Conservation (phyloP, 345 rosid genomes). For the Gossypium australe region DNA sequence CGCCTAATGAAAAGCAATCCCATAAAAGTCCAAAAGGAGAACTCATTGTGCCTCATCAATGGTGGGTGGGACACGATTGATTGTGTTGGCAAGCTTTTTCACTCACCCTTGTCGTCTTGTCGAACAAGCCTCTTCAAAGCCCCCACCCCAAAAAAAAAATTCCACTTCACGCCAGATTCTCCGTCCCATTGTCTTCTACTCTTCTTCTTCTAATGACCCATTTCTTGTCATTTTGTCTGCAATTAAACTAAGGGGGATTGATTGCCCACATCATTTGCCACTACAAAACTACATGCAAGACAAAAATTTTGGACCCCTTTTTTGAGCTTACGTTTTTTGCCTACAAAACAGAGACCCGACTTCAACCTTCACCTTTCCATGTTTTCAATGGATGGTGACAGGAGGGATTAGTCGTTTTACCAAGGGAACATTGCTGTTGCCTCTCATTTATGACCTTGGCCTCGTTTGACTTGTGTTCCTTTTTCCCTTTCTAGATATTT, state of each 20-base stretch:
- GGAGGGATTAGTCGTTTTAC: conserved; percentile 6
- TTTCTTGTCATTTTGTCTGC: conserved; percentile 21
- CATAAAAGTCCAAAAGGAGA: conserved; percentile 56
- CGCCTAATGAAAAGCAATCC: conserved; percentile 55
- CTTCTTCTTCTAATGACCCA: conserved; percentile 8
- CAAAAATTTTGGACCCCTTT: conserved; percentile 22
- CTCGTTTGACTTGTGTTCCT: conserved; percentile 12
- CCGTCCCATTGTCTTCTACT: conserved; percentile 54
- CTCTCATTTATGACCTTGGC: background rate
- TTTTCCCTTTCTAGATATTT: background rate
- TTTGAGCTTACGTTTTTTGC: conserved; percentile 13
- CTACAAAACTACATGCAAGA: conserved; percentile 20
- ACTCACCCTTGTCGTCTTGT: conserved; percentile 41
- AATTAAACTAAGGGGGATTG: background rate
- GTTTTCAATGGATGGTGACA: conserved; percentile 22
- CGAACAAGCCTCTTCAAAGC: conserved; percentile 27
- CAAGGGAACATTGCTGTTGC: conserved; percentile 10
- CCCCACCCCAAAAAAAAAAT: background rate
- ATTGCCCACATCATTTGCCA: conserved; percentile 12
- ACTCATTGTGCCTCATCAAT: conserved; percentile 49
- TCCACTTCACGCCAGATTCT: conserved; percentile 47
- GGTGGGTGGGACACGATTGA: conserved; percentile 54
- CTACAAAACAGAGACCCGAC: conserved; percentile 12
- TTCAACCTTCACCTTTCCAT: conserved; percentile 12
- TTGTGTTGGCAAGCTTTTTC: conserved; percentile 41